Base-by-base conservation (phyloP, 257 asterid genomes). In the Lantana camara region DNA sequence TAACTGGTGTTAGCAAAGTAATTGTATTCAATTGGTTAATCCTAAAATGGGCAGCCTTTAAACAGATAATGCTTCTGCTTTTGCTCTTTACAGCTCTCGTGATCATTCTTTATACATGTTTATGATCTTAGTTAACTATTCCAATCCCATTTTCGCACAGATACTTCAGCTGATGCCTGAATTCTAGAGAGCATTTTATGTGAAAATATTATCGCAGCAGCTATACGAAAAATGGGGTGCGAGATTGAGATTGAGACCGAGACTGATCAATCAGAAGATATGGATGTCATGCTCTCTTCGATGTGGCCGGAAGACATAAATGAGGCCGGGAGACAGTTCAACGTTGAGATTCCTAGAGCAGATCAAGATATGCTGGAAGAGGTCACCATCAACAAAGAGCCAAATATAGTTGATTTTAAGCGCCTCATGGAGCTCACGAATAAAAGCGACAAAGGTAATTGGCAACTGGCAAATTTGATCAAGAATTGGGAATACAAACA, bases 241-340 rank as follows among this genome's bases (percentile, higher is more conserved):
- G 95, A 86, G 68, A 81, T 81, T 27, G 32, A 27, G 32, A 5
- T 27, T 27, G 32, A 27, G n/a, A n/a, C n/a, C 77, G 86, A 83
- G 60, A 62, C 22, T 13, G 95, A 79, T 45, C 77, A 58, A 45
- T 58, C 74, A 0, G 90, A 86, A 53, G 88, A 86, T 52, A 83
- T 75, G 88, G 95, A 86, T 50, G 21, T 77, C 44, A 83, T 81
- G 67, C 83, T 86, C 19, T 73, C 88, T 47, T 86, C 95, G 3
- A 86, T 86, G 95, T 86, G 95, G 95, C 95, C 95, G 0, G 90
- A 86, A 77, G 85, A 86, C 72, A 86, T 86, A 42, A 86, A 81
- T n/a, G 90, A 81, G 55, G 88, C 80, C 3, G 88, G 95, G 12
- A 77, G 81, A 57, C 90, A 83, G 59, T 86, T 86, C 79, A 86